Evolutionary conservation across 1,139 yeast species (phyloP).

Genomic region (Debaryomyces nepalensis): DNA sequence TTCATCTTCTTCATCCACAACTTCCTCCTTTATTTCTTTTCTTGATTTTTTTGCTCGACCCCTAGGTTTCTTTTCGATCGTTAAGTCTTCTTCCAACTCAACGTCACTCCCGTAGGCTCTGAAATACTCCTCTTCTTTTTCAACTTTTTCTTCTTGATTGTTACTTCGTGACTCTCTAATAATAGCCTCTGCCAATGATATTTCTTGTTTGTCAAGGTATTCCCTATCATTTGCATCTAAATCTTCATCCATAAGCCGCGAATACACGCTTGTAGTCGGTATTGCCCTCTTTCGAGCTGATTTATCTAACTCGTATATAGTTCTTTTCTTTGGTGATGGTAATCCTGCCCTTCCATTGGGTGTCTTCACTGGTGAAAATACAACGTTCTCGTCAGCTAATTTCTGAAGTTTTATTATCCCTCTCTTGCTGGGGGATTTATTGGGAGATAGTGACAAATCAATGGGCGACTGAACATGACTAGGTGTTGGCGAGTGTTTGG

Average conservation of each 20-base stretch:
- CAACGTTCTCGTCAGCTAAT: conserved; percentile 13
- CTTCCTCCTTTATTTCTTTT: conserved; percentile 2
- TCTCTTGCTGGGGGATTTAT: conserved; percentile 27
- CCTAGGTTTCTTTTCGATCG: conserved; percentile 7
- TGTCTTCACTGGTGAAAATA: conserved; percentile 35
- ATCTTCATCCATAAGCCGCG: conserved; percentile 41
- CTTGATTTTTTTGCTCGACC: conserved; percentile 6
- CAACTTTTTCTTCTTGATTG: conserved; percentile 14
- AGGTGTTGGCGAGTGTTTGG: conserved; percentile 14
- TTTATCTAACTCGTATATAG: conserved; percentile 44
- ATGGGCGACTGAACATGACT: conserved; percentile 4
- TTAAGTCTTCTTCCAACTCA: conserved; percentile 36
- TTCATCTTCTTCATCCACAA: conserved; percentile 3
- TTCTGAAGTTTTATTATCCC: conserved; percentile 25
- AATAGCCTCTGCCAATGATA: conserved; percentile 50
- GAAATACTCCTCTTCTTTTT: conserved; percentile 13
- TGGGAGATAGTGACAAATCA: conserved; percentile 4
- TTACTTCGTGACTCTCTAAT: conserved; percentile 29
- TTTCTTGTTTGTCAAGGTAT: conserved; percentile 40
- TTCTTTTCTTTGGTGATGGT: conserved; percentile 48
- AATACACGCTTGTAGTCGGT: conserved; percentile 30
- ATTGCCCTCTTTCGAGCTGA: conserved; percentile 58
- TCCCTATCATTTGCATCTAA: conserved; percentile 37
- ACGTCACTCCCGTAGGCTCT: conserved; percentile 36
- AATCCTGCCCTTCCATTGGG: conserved; percentile 54